phyloP scores from a whole-genome alignment of 2,329 filamentous ascomycete genomes.

The Aspergillus luchuensis region DNA sequence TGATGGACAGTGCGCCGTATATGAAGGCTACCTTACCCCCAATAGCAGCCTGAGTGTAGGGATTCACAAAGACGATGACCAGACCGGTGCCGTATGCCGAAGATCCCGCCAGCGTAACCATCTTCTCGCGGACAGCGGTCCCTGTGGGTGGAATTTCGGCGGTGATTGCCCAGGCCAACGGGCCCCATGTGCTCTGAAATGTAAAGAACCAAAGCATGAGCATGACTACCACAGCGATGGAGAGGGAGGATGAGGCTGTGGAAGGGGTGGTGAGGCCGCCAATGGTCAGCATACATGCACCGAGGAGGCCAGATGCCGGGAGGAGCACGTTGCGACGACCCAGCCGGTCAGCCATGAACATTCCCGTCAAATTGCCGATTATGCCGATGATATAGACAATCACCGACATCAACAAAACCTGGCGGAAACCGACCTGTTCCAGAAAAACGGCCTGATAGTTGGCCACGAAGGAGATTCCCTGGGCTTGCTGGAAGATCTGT shows the following conservation, averaged over 20 bases:
- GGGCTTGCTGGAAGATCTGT: conserved; percentile 10
- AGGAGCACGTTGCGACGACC: too few species aligned
- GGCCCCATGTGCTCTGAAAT: conserved; percentile 22
- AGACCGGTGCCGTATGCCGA: conserved; percentile 29
- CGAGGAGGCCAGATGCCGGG: too few species aligned
- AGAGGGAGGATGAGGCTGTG: too few species aligned
- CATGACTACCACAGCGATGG: conserved; percentile 13
- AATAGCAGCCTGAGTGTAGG: too few species aligned
- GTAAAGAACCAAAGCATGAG: conserved; percentile 20
- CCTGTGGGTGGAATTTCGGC: conserved; percentile 30
- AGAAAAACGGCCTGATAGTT: conserved; percentile 20
- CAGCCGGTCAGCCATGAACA: too few species aligned
- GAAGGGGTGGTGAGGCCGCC: too few species aligned
- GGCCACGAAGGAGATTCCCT: conserved; percentile 10
- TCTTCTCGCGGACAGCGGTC: conserved; percentile 31
- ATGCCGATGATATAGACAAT: too few species aligned
- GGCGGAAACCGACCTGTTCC: conserved; percentile 12
- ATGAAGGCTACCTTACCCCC: too few species aligned
- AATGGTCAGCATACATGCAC: too few species aligned
- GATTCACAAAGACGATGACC: neutral
- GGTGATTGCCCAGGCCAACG: conserved; percentile 31
- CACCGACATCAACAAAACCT: neutral
- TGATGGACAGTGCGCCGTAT: too few species aligned
- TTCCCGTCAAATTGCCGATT: too few species aligned
- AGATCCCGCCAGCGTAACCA: conserved; percentile 30